Percentiles rank a stretch among this genome's conserved stretches.
Conservation (phyloP, 306 rosid genomes). For the Dryas octopetala region DNA sequence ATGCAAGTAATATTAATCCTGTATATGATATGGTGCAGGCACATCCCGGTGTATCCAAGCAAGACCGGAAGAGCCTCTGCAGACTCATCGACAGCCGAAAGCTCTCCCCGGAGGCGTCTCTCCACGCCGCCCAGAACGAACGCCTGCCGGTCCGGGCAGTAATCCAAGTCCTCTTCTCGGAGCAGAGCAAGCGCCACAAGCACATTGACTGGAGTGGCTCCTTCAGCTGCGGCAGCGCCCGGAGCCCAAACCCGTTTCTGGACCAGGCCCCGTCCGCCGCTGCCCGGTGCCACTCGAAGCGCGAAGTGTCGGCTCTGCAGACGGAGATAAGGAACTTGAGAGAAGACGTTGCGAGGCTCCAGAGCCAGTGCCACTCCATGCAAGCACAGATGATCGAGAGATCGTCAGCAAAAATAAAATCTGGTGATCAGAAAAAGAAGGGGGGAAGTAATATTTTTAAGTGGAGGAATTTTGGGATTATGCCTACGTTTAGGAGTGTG, state of each 20-base stretch:
- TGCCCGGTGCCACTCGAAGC: conserved; percentile 55
- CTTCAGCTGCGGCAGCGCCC: conserved; percentile 38
- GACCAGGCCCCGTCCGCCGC: conserved; percentile 36
- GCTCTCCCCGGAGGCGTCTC: conserved; percentile 80
- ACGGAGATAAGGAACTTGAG: conserved; percentile 69
- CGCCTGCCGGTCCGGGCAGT: conserved; percentile 90
- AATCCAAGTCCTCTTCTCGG: conserved; percentile 81
- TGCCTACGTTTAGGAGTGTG: conserved; percentile 32
- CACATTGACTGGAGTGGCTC: conserved; percentile 76
- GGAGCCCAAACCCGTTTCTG: conserved; percentile 52
- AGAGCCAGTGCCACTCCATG: conserved; percentile 62
- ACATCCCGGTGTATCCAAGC: conserved; percentile 71
- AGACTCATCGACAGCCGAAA: conserved; percentile 74
- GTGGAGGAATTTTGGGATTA: conserved; percentile 63
- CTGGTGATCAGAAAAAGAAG: too few species aligned
- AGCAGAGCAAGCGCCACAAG: conserved; percentile 56
- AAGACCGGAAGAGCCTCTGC: conserved; percentile 75
- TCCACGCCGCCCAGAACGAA: conserved; percentile 92
- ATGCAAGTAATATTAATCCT: too few species aligned
- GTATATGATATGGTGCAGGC: conserved; percentile 41
- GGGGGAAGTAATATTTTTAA: conserved; percentile 34
- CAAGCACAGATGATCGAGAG: conserved; percentile 37
- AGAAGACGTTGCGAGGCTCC: conserved; percentile 73
- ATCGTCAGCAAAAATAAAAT: too few species aligned
- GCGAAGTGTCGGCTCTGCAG: conserved; percentile 63